phyloP scores from a whole-genome alignment of 2,329 filamentous ascomycete genomes.

The Truncatella angustata region DNA sequence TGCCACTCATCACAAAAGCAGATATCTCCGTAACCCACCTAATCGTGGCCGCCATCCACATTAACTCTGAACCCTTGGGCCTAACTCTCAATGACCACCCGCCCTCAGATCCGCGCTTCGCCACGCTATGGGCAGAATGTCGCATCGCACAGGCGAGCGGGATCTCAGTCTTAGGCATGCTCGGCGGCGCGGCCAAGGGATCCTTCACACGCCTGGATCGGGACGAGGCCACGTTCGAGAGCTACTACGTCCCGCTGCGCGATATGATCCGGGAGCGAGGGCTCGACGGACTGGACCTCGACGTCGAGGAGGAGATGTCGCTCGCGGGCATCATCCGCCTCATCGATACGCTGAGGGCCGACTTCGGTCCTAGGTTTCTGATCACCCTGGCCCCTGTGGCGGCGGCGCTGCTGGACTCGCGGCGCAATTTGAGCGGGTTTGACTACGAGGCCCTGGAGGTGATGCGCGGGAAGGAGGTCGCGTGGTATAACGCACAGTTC shows the following conservation, averaged over 20 bases:
- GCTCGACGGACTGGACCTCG: slow-evolving; percentile 68
- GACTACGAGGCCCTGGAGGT: slow-evolving; percentile 69
- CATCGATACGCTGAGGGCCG: slow-evolving; percentile 61
- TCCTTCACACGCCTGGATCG: slow-evolving; percentile 58
- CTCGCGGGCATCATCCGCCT: slow-evolving; percentile 60
- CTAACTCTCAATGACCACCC: slow-evolving; percentile 75
- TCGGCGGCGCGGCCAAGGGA: slow-evolving; percentile 75
- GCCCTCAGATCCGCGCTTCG: slow-evolving; percentile 60
- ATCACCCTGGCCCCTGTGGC: slow-evolving; percentile 79
- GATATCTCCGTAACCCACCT: slow-evolving; percentile 61
- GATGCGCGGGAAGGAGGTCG: slow-evolving; percentile 60
- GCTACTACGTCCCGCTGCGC: slow-evolving; percentile 65
- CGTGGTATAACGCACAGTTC: slow-evolving; percentile 82
- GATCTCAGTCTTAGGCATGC: slow-evolving; percentile 75
- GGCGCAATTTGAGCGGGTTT: slow-evolving; percentile 71
- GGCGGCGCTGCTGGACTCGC: slow-evolving; percentile 62
- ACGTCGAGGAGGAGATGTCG: slow-evolving; percentile 72
- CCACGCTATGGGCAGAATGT: slow-evolving; percentile 69
- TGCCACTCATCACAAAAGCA: slow-evolving; percentile 38
- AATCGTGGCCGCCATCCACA: slow-evolving; percentile 75
- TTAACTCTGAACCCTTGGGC: slow-evolving; percentile 64
- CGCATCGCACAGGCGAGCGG: slow-evolving; percentile 66
- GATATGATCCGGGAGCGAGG: slow-evolving; percentile 55
- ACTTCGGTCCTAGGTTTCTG: slow-evolving; percentile 67
- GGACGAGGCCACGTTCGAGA: slow-evolving; percentile 57